Evolutionary conservation across 169 alveolate species (phyloP), one percentile per base, ranked within the genome.

Genomic region (Eimeria sp.): DNA sequence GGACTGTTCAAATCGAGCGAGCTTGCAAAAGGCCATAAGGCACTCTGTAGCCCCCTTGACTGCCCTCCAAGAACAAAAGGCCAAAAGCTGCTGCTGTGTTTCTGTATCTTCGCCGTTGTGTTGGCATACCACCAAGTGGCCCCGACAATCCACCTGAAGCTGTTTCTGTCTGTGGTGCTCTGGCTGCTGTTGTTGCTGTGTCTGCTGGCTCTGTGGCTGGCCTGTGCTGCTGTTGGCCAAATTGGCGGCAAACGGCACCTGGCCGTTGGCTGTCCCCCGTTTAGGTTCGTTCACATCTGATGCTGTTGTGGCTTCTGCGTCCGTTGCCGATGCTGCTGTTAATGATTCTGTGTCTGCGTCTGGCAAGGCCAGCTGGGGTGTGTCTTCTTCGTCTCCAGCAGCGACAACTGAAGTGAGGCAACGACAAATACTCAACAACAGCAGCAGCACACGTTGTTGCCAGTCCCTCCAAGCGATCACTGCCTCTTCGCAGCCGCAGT

Each of bases 51-150:
- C 88, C 20, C 63, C 88, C 88, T 78, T 78, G 63, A 78, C 88
- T 16, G 88, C 88, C 88, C 88, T 78, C 88, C 88, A 78, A 34
- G 88, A 78, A 34, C 88, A 78, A 49, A 78, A 78, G 88, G 88
- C 88, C 18, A 78, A 65, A 40, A 78, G 51, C 61, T 78, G 88
- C 88, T 78, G 88, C 27, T 30, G 51, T 34, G 45, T n/a, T 49
- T 78, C 88, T 40, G 40, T 18, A 9, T 78, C 88, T 22, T 10
- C 88, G 34, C 54, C 61, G 61, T 78, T 63, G 30, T 78, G 43
- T 11, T 63, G 63, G 22, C 63, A 78, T 43, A 78, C 63, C 51
- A 78, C 51, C 51, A 49, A 49, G 61, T 78, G 88, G 43, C 88
- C 88, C 61, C 88, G 88, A 45, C 88, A 78, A 49, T 78, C 88